Conservation (phyloP, 1,284 basidiomycete species). For the Cutaneotrichosporon cavernicola region DNA sequence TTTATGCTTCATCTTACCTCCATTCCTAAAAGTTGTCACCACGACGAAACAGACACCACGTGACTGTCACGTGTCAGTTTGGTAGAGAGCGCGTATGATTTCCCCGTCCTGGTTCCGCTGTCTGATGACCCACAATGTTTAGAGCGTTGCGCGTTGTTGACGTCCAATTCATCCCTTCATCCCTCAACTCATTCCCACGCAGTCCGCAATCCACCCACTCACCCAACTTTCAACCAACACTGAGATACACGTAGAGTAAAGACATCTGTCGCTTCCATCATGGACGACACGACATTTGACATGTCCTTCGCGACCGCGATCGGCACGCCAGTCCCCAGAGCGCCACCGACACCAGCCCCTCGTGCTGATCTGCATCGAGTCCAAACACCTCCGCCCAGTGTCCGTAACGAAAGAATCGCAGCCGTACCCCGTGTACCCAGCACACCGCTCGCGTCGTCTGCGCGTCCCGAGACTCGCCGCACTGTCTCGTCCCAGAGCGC, state of each 20-base stretch:
- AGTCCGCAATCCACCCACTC: not conserved
- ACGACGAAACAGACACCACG: not conserved
- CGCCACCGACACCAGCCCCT: not conserved
- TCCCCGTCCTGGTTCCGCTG: not conserved
- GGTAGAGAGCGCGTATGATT: not conserved
- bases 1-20: too few relatives aligned
- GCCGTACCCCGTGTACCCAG: not conserved
- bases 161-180: not conserved
- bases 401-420: not conserved
- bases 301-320: constrained; percentile 3
- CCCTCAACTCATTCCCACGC: constrained; percentile 1
- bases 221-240: not conserved
- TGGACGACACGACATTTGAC: constrained; percentile 6
- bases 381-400: not conserved
- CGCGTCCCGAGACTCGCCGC: not conserved
- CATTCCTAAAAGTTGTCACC: too few relatives aligned
- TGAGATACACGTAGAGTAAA: not conserved
- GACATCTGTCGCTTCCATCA: not conserved
- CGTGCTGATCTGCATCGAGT: not conserved
- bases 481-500: not conserved
- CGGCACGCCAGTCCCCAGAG: not conserved
- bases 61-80: not conserved
- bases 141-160: not conserved
- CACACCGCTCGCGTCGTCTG: not conserved
- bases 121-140: not conserved